These are phyloP conservation scores for Peronospora destructor DNA, from an alignment of 352 stramenopile genomes.

Conservation along the genomic window DNA sequence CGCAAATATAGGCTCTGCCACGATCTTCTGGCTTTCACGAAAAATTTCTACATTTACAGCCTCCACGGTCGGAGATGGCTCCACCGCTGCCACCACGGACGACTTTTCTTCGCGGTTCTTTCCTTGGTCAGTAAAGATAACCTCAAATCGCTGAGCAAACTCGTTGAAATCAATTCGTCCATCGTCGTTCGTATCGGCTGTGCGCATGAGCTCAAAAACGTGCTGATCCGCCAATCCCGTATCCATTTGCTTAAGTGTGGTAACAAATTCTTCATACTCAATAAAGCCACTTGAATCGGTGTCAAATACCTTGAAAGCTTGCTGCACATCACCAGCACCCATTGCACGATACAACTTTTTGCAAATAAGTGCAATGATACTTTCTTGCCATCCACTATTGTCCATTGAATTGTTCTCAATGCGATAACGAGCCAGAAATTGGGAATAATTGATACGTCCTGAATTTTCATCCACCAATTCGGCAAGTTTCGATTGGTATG, in stretches of 20 bases:
- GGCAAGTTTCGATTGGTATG: conserved; percentile 84
- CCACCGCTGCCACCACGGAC: conserved; percentile 4
- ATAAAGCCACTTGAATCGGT: conserved; percentile 86
- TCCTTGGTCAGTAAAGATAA: conserved; percentile 84
- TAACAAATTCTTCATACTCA: conserved; percentile 91
- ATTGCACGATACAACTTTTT: conserved; percentile 90
- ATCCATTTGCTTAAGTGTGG: conserved; percentile 87
- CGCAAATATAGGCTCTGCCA: conserved; percentile 30
- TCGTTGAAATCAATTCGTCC: conserved; percentile 88
- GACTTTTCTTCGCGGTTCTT: conserved; percentile 19
- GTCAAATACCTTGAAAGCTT: conserved; percentile 90
- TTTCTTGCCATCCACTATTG: conserved; percentile 85
- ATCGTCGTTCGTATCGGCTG: conserved; percentile 88
- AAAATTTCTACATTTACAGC: conserved; percentile 11
- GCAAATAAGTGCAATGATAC: conserved; percentile 87
- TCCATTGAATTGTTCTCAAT: conserved; percentile 87
- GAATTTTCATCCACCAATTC: conserved; percentile 70
- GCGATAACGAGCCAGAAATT: conserved; percentile 89
- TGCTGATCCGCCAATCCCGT: conserved; percentile 87
- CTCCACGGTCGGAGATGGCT: conserved; percentile 19
- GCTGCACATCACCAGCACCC: conserved; percentile 82
- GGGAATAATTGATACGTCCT: conserved; percentile 89
- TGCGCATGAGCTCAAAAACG: conserved; percentile 91
- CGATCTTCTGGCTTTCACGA: conserved; percentile 9
- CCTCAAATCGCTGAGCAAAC: conserved; percentile 87